phyloP scores from a whole-genome alignment of 208 protist genomes.

The Acanthamoeba divionensis region DNA sequence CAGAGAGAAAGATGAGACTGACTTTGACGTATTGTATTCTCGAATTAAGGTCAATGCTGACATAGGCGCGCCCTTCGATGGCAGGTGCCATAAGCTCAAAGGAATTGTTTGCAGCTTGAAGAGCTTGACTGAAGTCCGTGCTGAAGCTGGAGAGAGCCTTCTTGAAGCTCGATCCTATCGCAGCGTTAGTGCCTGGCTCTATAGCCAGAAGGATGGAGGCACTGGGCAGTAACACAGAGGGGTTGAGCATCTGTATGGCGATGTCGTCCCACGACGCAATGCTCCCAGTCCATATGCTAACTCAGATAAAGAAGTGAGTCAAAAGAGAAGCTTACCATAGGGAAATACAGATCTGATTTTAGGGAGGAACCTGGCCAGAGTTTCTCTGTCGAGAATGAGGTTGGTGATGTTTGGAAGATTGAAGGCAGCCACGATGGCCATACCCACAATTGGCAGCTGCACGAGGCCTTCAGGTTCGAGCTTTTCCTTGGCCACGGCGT shows the following conservation, averaged over 20 bases:
- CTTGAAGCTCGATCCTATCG: background rate
- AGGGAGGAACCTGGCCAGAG: background rate
- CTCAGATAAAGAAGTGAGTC: no score
- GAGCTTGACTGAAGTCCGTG: background rate
- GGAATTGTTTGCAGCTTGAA: background rate
- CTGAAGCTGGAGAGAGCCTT: background rate
- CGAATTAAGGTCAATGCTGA: background rate
- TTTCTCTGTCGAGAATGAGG: background rate
- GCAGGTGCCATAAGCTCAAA: background rate
- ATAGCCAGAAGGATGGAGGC: background rate
- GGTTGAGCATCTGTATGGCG: background rate
- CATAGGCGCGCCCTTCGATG: background rate
- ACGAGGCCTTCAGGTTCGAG: no score
- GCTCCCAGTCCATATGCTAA: no score
- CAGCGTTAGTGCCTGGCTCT: background rate
- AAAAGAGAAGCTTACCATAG: no score
- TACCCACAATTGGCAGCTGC: no score
- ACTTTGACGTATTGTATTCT: background rate
- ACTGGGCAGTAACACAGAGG: background rate
- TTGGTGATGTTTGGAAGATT: no score
- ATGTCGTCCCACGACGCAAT: constrained; percentile 4
- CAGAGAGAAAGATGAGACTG: no score
- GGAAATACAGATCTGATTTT: no score
- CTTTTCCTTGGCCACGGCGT: no score
- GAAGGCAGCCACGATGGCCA: no score